Conservation (phyloP, 352 stramenopile species). For the Phytopythium ostracodes region DNA sequence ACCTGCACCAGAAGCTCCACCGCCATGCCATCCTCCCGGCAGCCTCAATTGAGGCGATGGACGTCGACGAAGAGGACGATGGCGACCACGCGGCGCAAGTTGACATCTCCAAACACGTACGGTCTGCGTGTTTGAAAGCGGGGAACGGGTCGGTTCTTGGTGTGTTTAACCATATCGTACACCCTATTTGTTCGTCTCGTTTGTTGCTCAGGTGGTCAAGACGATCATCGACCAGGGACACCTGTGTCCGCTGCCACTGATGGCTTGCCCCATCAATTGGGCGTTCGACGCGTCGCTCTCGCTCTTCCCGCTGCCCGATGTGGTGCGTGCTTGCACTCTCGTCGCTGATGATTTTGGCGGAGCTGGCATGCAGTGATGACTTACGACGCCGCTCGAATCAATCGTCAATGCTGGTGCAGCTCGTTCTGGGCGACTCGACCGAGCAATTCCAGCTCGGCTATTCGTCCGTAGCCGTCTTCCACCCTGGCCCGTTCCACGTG, state of each 20-base stretch:
- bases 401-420: conserved; percentile 8
- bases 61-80: conserved; percentile 35
- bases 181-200: neutral
- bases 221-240: conserved; percentile 93
- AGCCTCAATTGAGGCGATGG: conserved; percentile 17
- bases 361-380: neutral
- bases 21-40: conserved; percentile 78
- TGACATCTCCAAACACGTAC: conserved; percentile 80
- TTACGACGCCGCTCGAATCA: no score
- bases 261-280: conserved; percentile 92
- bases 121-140: conserved; percentile 2
- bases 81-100: conserved; percentile 29
- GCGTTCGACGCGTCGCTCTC: conserved; percentile 90
- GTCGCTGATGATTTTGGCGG: neutral
- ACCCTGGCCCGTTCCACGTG: conserved; percentile 77
- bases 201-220: conserved; percentile 56
- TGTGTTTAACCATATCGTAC: conserved; percentile 2
- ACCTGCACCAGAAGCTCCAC: conserved; percentile 91
- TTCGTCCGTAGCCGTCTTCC: conserved; percentile 74
- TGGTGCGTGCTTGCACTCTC: conserved; percentile 29
- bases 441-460: conserved; percentile 85
- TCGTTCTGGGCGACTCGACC: conserved; percentile 79
- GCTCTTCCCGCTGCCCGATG: conserved; percentile 91
- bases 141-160: neutral
- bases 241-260: conserved; percentile 86